phyloP scores from a whole-genome alignment of 176 grass and related monocot genomes.

The Avena eriantha region DNA sequence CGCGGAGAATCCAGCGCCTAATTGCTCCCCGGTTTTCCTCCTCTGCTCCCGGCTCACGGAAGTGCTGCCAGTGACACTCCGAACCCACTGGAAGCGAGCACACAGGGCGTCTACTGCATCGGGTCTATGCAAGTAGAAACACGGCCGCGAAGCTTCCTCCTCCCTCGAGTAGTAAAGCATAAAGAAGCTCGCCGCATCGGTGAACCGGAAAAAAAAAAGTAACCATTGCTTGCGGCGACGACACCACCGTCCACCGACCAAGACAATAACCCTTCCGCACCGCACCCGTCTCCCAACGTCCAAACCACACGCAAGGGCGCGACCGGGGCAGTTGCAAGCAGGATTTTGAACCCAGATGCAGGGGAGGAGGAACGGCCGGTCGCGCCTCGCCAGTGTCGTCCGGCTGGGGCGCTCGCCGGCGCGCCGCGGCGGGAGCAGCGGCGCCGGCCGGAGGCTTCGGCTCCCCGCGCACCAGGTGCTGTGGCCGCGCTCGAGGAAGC shows the following conservation, averaged over 20 bases:
- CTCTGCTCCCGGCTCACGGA: background rate
- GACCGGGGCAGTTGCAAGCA: background rate
- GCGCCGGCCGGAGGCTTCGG: background rate
- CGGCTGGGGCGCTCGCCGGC: conserved; percentile 21
- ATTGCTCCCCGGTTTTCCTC: too few relatives aligned
- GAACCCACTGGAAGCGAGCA: background rate
- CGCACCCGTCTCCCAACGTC: background rate
- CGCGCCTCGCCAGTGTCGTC: conserved; percentile 19
- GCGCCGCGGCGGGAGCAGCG: background rate
- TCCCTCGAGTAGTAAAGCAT: background rate
- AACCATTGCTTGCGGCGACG: conserved; percentile 4
- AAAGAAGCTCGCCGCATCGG: conserved; percentile 27
- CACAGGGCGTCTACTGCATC: background rate
- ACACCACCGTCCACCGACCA: conserved; percentile 10
- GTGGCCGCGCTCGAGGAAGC: background rate
- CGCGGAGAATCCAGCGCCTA: conserved; percentile 34
- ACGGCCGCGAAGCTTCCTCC: conserved; percentile 33
- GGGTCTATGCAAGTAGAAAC: background rate
- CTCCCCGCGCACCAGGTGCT: background rate
- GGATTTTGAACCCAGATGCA: background rate
- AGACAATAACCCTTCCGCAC: background rate
- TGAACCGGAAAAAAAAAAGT: background rate
- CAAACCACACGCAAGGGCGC: background rate
- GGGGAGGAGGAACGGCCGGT: conserved; percentile 28
- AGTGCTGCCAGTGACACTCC: background rate